These are phyloP conservation scores for Colletotrichum gloeosporioides DNA, from an alignment of 2,329 filamentous ascomycete species.

Conservation along the genomic window DNA sequence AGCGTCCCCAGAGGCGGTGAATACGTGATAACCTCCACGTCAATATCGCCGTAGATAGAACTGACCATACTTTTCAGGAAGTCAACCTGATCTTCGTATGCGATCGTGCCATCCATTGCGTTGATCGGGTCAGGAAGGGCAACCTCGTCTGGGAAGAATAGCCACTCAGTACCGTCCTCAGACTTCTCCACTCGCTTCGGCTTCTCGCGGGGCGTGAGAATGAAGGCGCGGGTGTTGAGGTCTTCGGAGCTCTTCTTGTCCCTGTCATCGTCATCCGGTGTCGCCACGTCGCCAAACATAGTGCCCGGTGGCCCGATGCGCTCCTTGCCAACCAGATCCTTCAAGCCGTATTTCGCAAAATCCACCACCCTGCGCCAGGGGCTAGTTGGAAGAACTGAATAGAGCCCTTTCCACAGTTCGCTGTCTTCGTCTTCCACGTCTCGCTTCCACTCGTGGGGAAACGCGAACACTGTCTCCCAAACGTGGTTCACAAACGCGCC, in stretches of 20 bases:
- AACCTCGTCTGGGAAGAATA: background rate
- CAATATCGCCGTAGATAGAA: background rate
- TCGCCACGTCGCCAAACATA: background rate
- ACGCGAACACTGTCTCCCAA: background rate
- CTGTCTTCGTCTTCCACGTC: rapidly evolving
- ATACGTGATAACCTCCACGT: background rate
- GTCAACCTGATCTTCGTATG: background rate
- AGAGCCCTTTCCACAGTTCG: background rate
- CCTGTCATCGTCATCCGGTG: background rate
- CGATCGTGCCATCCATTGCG: background rate
- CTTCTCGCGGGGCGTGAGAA: background rate
- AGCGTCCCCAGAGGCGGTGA: background rate
- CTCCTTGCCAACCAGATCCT: background rate
- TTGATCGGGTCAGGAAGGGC: background rate
- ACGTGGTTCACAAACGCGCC: background rate
- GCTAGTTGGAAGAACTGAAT: rapidly evolving
- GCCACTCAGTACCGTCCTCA: background rate
- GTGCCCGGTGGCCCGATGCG: background rate
- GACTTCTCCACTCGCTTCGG: rapidly evolving
- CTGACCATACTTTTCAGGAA: background rate
- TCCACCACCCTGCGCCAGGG: background rate
- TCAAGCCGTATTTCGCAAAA: background rate
- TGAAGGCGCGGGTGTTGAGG: background rate
- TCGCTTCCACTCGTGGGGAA: background rate
- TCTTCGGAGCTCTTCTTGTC: background rate